These are phyloP conservation scores for Stylonectria norvegica DNA, from an alignment of 2,329 filamentous ascomycete genomes.

Conservation along the genomic window DNA sequence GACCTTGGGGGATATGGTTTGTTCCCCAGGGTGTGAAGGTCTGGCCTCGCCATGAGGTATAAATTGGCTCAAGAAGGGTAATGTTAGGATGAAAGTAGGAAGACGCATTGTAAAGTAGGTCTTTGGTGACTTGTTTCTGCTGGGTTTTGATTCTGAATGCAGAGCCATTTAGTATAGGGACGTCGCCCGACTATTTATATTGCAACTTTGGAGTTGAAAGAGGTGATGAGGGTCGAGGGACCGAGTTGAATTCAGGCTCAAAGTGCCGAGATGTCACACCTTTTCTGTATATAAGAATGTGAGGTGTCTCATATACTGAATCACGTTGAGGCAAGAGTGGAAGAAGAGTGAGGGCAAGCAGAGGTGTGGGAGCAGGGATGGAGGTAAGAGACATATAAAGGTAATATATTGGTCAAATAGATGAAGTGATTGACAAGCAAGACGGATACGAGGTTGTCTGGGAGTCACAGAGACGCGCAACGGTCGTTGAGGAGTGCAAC, in stretches of 20 bases:
- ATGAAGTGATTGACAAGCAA: too few relatives aligned
- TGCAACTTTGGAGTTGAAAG: too few relatives aligned
- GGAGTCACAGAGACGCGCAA: too few relatives aligned
- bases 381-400: too few relatives aligned
- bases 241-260: constrained; percentile 8
- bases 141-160: not conserved
- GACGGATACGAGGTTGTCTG: too few relatives aligned
- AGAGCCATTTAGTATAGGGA: not conserved
- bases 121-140: not conserved
- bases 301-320: constrained; percentile 21
- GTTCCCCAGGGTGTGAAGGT: constrained; percentile 1
- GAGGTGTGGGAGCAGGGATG: constrained; percentile 2
- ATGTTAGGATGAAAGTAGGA: constrained; percentile 3
- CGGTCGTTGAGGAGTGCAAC: too few relatives aligned
- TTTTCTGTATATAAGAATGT: constrained; percentile 2
- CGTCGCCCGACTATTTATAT: too few relatives aligned
- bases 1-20: constrained; percentile 51
- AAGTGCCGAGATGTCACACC: constrained; percentile 11
- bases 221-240: too few relatives aligned
- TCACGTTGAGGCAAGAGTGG: constrained; percentile 1
- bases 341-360: not conserved
- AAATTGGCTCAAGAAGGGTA: constrained; percentile 3
- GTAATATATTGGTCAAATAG: too few relatives aligned
- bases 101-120: constrained; percentile 11
- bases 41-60: constrained; percentile 1